Conservation (phyloP, 2,329 filamentous ascomycete species). For the Xylariaceae sp. region DNA sequence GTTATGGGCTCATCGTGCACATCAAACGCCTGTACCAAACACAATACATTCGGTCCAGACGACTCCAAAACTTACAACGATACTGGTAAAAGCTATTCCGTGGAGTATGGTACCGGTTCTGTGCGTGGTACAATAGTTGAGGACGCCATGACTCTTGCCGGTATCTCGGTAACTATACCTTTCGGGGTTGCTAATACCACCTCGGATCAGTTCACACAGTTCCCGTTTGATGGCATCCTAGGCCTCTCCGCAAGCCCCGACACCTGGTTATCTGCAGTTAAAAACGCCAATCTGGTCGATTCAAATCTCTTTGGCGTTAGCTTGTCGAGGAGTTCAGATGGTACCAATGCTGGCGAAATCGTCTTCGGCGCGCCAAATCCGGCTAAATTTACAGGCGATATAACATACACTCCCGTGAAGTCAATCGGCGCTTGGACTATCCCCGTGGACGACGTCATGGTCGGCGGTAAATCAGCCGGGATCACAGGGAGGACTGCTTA, state of each 20-base stretch:
- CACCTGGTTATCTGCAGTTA: conserved; percentile 70
- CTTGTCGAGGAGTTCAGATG: conserved; percentile 70
- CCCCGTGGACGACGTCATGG: conserved; percentile 67
- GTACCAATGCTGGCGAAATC: conserved; percentile 73
- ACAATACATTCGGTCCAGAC: conserved; percentile 70
- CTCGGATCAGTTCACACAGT: conserved; percentile 75
- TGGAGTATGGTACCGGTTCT: conserved; percentile 78
- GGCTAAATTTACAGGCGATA: conserved; percentile 68
- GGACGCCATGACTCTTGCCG: conserved; percentile 72
- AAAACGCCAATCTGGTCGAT: conserved; percentile 59
- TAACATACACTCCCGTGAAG: conserved; percentile 67
- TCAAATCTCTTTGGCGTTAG: conserved; percentile 74
- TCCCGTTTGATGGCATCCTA: conserved; percentile 87
- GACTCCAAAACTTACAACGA: conserved; percentile 69
- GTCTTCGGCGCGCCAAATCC: conserved; percentile 75
- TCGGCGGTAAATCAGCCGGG: conserved; percentile 64
- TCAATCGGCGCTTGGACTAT: conserved; percentile 71
- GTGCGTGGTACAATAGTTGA: conserved; percentile 70
- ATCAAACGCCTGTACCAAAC: conserved; percentile 68
- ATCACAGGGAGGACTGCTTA: conserved; percentile 67
- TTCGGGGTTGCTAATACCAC: conserved; percentile 77
- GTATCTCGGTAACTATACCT: conserved; percentile 65
- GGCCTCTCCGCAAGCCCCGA: conserved; percentile 73
- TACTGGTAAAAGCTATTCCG: conserved; percentile 61
- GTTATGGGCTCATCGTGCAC: conserved; percentile 76